Evolutionary conservation across 2,329 filamentous ascomycete species (phyloP), one percentile per base, ranked within the genome.

Genomic region (Fusarium sambucinum): DNA sequence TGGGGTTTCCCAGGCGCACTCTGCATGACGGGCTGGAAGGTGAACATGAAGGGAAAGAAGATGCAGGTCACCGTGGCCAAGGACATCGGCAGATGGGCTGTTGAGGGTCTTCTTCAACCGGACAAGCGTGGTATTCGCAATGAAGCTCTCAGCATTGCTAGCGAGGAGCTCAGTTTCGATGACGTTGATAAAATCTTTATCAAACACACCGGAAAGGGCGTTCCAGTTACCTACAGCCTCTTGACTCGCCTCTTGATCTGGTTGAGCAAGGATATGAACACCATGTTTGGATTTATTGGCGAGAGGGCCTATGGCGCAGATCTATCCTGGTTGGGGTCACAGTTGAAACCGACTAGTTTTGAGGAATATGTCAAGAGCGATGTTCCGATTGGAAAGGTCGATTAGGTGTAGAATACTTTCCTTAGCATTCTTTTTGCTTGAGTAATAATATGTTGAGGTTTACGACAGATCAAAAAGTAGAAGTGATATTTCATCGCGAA

Each of bases 21-120:
- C 4, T 74, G 72, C 30, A 74, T 74, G 70, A 73, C 72, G 8
- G 72, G 72, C 2, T 74, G 72, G 72, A 60, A 71, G 5, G 72
- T 74, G 17, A 69, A 70, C 21, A 73, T 74, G 72, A n/a, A 21
- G 2, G 70, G 70, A 9, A 74, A 74, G 57, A 74, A 42, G 35
- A 63, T 74, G 70, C 72, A 74, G 29, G 69, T 74, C 10, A 73
- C 70, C 0, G 69, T 72, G 10, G 68, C 69, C 4, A 74, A 63
- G n/a, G 72, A 74, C 23, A 72, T 74, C 48, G 72, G 72, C 0
- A 63, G 72, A 54, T 74, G 72, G 72, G 72, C 70, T 4, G 63
- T 25, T 1, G 69, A 73, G 17, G 67, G 40, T 2, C 48, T 74
- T 6, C 27, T 69, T 2, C 37, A 58, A 4, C 72, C 72, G 7